Conservation (phyloP, 805 yeast species). For the Metschnikowia henanensis region DNA sequence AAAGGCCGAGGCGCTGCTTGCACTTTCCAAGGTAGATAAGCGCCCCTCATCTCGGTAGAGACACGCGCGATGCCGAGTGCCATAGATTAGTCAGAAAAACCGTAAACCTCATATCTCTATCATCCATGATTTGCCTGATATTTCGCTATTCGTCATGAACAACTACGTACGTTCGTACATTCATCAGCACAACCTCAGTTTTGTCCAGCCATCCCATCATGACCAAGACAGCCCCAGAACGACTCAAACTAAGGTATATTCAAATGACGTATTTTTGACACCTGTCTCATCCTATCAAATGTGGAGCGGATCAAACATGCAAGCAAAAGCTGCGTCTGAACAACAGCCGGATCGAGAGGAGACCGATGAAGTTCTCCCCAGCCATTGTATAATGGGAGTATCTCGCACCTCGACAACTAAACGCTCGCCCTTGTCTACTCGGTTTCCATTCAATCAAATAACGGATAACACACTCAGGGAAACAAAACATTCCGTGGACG, state of each 20-base stretch:
- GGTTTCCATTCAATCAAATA: constrained; percentile 16
- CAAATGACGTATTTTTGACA: not conserved
- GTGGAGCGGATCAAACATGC: too few species aligned
- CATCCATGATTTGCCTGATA: not conserved
- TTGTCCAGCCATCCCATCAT: not conserved
- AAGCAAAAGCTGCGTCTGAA: too few species aligned
- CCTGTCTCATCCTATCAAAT: not conserved
- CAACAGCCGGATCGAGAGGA: not conserved
- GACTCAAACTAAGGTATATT: not conserved
- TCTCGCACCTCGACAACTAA: not conserved
- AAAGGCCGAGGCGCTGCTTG: not conserved
- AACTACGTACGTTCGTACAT: constrained; percentile 13
- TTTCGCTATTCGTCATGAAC: constrained; percentile 10
- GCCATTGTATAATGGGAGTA: not conserved
- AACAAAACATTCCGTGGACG: constrained; percentile 9
- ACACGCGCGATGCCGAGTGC: not conserved
- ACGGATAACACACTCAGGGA: constrained; percentile 11
- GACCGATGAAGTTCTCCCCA: not conserved
- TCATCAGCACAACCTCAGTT: constrained; percentile 11
- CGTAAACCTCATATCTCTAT: too few species aligned
- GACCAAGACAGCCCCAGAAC: not conserved
- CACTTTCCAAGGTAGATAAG: not conserved
- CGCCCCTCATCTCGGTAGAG: not conserved
- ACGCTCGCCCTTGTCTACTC: not conserved
- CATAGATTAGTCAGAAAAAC: too few species aligned